phyloP scores from a whole-genome alignment of 495 filamentous ascomycete genomes.

The Emericellopsis terricola region DNA sequence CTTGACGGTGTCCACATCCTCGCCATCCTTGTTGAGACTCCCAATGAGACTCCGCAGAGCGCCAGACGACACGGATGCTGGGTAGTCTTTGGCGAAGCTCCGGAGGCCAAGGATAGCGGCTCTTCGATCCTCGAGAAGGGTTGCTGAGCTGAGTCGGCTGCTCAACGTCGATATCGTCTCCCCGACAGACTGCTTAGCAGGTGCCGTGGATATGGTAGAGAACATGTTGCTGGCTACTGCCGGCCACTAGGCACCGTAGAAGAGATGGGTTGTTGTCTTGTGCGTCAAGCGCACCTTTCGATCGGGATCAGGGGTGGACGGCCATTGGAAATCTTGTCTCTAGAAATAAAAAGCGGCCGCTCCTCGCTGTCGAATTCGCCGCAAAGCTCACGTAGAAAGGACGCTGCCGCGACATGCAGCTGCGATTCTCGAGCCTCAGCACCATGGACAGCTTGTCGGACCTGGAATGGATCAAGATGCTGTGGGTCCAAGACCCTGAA shows the following conservation, averaged over 20 bases:
- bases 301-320: too few relatives aligned
- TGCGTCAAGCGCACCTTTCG: too few relatives aligned
- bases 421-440: too few relatives aligned
- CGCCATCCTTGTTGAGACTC: constrained; percentile 68
- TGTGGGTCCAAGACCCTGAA: too few relatives aligned
- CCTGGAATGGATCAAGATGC: too few relatives aligned
- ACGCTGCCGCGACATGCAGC: too few relatives aligned
- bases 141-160: constrained; percentile 69
- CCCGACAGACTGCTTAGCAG: constrained; percentile 87
- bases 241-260: constrained; percentile 1
- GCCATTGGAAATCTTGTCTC: too few relatives aligned
- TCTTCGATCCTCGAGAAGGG: constrained; percentile 81
- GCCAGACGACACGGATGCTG: constrained; percentile 88
- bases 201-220: constrained; percentile 66
- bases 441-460: too few relatives aligned
- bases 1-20: constrained; percentile 94
- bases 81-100: constrained; percentile 90
- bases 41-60: constrained; percentile 72
- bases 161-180: constrained; percentile 83
- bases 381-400: too few relatives aligned
- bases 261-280: too few relatives aligned
- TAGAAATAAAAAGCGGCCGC: too few relatives aligned
- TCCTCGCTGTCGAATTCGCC: too few relatives aligned
- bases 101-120: constrained; percentile 82
- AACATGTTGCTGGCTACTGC: constrained; percentile 44